Conservation (phyloP, 2,329 filamentous ascomycete species). For the Cladobotryum protrusum region DNA sequence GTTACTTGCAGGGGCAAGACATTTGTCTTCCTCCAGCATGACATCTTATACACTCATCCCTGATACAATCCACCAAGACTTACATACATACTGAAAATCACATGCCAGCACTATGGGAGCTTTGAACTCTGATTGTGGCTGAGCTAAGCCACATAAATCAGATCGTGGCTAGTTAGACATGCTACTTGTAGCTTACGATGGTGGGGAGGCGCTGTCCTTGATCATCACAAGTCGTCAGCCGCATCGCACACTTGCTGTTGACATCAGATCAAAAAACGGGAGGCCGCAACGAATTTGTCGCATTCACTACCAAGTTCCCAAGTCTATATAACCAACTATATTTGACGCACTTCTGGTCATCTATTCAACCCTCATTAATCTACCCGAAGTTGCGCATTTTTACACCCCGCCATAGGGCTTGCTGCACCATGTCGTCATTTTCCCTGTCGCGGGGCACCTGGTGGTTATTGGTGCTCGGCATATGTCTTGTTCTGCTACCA, state of each 20-base stretch:
- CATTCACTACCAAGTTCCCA: not conserved
- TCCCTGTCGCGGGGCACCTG: slow-evolving; percentile 41
- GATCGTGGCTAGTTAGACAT: not conserved
- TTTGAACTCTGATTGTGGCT: not conserved
- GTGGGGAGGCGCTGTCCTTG: not conserved
- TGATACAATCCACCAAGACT: no score
- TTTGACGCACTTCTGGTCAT: no score
- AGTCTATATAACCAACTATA: not conserved
- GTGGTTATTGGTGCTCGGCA: slow-evolving; percentile 46
- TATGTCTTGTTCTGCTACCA: slow-evolving; percentile 53
- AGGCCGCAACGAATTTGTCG: slow-evolving; percentile 5
- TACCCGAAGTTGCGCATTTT: slow-evolving; percentile 1
- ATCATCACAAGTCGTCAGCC: slow-evolving; percentile 1
- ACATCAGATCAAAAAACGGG: not conserved
- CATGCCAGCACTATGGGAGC: no score
- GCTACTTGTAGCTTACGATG: no score
- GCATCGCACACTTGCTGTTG: not conserved
- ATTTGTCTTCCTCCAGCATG: no score
- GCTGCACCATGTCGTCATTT: slow-evolving; percentile 40
- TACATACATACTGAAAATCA: no score
- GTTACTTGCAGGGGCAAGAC: no score
- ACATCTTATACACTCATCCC: no score
- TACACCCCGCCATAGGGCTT: no score
- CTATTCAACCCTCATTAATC: not conserved
- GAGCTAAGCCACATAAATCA: not conserved